Evolutionary conservation across 192 early-diverging fungal species (phyloP), one percentile per base, ranked within the genome.

Genomic region (Coemansia sp.): DNA sequence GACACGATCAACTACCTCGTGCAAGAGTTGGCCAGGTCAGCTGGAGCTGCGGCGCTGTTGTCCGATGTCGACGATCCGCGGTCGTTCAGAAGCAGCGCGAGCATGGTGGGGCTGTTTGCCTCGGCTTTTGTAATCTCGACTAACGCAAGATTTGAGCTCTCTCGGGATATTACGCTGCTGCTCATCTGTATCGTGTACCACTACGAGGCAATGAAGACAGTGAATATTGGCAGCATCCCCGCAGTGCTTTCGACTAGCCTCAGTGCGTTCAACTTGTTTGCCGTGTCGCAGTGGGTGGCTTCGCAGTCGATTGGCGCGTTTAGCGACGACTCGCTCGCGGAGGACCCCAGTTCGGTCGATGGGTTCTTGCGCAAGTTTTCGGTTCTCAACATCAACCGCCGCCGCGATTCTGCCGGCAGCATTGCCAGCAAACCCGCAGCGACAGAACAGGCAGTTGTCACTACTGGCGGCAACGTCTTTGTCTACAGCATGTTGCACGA

Each of bases 331-430:
- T 32, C 20, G 11, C n/a, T 15, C 0, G 37, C n/a, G 10, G 75
- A 71, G 27, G 51, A 54, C 27, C 65, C 51, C 15, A 54, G 51
- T 27, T 54, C 51, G 0, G 70, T 53, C 19, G 78, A 80, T 39
- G 78, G 74, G 25, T 82, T 82, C 36, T 40, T 82, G 70, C 62
- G 71, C 43, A 68, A 62, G 32, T 82, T 82, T 56, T 76, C 79
- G 14, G 79, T 82, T 54, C 73, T 82, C 46, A 82, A 76, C 53
- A 73, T 82, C 64, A 63, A 69, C 39, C 58, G 60, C 6, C 63
- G 65, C 7, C 58, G 60, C 27, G 79, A 68, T 62, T 66, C 72
- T 2, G 73, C 73, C 1, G 57, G 65, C 8, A 64, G 75, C 58
- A 22, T 41, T 2, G 32, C 38, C 17, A 54, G 56, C 36, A 53